Conservation (phyloP, 2,329 filamentous ascomycete genomes). For the Beauveria sp. region DNA sequence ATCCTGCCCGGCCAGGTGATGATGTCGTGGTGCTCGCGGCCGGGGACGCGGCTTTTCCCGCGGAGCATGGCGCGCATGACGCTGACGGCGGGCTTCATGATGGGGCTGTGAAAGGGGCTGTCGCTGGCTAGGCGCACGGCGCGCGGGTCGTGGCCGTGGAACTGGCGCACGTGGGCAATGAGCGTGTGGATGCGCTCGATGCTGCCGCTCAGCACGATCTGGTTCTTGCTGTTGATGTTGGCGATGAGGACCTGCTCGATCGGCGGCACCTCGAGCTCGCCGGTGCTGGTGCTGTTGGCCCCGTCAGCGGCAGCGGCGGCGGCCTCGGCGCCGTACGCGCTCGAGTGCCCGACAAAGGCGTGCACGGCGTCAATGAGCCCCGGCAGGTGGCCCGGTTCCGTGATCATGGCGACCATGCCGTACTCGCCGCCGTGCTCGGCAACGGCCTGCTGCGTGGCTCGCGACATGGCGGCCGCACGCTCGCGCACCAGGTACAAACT, state of each 20-base stretch:
- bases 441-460: constrained; percentile 60
- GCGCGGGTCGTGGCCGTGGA: constrained; percentile 83
- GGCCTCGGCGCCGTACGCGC: constrained; percentile 52
- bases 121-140: constrained; percentile 82
- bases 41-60: constrained; percentile 45
- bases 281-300: constrained; percentile 28
- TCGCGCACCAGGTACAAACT: constrained; percentile 68
- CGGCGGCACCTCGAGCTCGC: constrained; percentile 55
- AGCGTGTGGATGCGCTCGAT: constrained; percentile 75
- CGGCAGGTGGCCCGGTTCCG: constrained; percentile 69
- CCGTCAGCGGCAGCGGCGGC: constrained; percentile 31
- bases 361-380: constrained; percentile 65
- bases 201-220: constrained; percentile 88
- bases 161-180: constrained; percentile 77
- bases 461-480: constrained; percentile 76
- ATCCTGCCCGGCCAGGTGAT: constrained; percentile 68
- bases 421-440: constrained; percentile 69
- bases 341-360: constrained; percentile 67
- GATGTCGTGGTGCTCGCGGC: constrained; percentile 52
- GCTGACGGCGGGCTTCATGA: constrained; percentile 78
- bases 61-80: constrained; percentile 65
- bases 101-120: constrained; percentile 82
- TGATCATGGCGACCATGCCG: constrained; percentile 90
- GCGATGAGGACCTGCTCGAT: constrained; percentile 86
- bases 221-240: constrained; percentile 92